Evolutionary conservation across 257 asterid species (phyloP).

Genomic region (Nicotiana sylvestris): DNA sequence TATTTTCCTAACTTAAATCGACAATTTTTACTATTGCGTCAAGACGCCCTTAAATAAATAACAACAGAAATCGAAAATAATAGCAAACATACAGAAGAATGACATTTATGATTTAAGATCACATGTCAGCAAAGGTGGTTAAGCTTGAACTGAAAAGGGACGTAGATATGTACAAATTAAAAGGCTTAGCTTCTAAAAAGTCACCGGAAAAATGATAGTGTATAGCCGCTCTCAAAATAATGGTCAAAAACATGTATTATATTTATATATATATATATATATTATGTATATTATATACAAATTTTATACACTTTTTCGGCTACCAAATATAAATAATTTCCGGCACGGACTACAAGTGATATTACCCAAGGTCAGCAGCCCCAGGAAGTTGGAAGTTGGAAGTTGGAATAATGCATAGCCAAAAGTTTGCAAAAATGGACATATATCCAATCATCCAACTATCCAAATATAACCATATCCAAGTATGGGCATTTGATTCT

Average conservation of each 20-base stretch:
- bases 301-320: too few relatives aligned
- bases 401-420: background rate
- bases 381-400: background rate
- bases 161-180: background rate
- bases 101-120: background rate
- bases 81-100: background rate
- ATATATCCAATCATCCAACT: background rate
- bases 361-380: slow-evolving; percentile 1
- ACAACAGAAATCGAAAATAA: background rate
- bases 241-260: too few relatives aligned
- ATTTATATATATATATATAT: too few relatives aligned
- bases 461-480: background rate
- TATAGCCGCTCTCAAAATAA: too few relatives aligned
- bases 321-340: too few relatives aligned
- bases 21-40: too few relatives aligned
- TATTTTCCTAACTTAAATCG: too few relatives aligned
- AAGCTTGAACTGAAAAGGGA: background rate
- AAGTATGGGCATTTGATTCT: slow-evolving; percentile 7
- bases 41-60: too few relatives aligned
- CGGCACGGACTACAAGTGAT: too few relatives aligned
- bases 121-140: background rate
- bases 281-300: too few relatives aligned
- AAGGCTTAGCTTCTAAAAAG: background rate
- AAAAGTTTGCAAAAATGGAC: background rate
- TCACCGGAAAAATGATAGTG: background rate